phyloP scores from a whole-genome alignment of 202 grass and related monocot species.

The Panicum virgatum region DNA sequence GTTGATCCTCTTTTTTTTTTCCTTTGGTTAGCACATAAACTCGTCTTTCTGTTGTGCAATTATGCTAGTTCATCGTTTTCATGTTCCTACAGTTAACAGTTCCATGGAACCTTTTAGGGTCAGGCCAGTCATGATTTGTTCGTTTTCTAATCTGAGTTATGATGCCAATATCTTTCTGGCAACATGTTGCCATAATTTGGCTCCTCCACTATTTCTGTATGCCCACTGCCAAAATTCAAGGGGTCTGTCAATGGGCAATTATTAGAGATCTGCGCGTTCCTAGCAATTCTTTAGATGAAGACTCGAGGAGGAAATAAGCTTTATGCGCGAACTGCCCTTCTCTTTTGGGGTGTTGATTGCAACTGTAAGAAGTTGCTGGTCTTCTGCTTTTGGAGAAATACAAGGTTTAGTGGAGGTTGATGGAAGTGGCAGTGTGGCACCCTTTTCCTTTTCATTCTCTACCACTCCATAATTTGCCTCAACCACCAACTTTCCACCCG shows the following conservation, averaged over 20 bases:
- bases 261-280: neutral
- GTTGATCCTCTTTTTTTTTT: neutral
- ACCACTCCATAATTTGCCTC: conserved; percentile 23
- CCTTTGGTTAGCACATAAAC: neutral
- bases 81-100: neutral
- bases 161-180: neutral
- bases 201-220: conserved; percentile 2
- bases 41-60: too few relatives aligned
- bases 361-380: conserved; percentile 9
- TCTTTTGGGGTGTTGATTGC: conserved; percentile 19
- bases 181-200: conserved; percentile 12
- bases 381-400: conserved; percentile 21
- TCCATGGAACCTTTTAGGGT: neutral
- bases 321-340: too few relatives aligned
- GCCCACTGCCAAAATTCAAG: neutral
- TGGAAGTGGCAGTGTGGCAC: conserved; percentile 25
- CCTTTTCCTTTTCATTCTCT: conserved; percentile 26
- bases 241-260: neutral
- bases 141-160: neutral
- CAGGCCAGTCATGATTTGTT: neutral
- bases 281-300: conserved; percentile 13
- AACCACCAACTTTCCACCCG: neutral
- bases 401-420: conserved; percentile 28
- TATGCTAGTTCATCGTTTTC: neutral
- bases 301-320: too few relatives aligned